Conservation (phyloP, 306 rosid genomes). For the cucumber (Cucumis sativus) region Cucumber_9930_V3 NC_026659.2:2417501-2418000, state of each 20-base stretch:
- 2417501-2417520: too few relatives aligned
- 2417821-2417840: background rate
- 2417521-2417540: too few relatives aligned
- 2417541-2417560: too few relatives aligned
- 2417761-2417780: background rate
- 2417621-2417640: too few relatives aligned
- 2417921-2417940: background rate
- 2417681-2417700: background rate
- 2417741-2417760: background rate
- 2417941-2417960: too few relatives aligned
- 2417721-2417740: background rate
- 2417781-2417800: background rate
- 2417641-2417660: too few relatives aligned
- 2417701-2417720: background rate
- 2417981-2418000: background rate
- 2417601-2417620: too few relatives aligned
- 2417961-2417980: background rate
- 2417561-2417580: too few relatives aligned
- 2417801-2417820: background rate
- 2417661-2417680: too few relatives aligned
- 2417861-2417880: background rate
- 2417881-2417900: background rate
- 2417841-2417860: background rate
- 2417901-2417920: background rate
- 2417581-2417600: too few relatives aligned